A percentile compares a stretch with the other conserved stretches of the same genome.
These are phyloP conservation scores for Aureobasidium leucospermi DNA, from an alignment of 2,329 filamentous ascomycete species.

Conservation along the genomic window DNA sequence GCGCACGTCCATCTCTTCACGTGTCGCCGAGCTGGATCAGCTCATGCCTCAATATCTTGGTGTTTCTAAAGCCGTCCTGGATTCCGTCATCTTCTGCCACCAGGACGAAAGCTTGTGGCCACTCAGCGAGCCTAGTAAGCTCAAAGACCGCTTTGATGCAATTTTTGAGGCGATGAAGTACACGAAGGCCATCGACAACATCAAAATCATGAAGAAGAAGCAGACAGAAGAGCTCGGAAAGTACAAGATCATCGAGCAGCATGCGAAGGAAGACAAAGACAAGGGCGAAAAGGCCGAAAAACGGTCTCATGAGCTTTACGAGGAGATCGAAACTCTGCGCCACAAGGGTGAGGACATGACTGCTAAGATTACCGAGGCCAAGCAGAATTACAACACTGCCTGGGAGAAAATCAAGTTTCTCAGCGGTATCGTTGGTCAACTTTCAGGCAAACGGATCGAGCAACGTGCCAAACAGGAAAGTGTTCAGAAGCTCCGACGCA, in stretches of 20 bases:
- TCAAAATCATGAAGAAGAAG: slow-evolving; percentile 78
- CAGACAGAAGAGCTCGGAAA: slow-evolving; percentile 68
- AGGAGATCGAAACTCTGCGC: slow-evolving; percentile 26
- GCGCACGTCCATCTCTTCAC: slow-evolving; percentile 68
- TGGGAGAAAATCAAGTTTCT: slow-evolving; percentile 68
- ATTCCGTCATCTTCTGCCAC: slow-evolving; percentile 96
- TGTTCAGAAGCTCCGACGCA: slow-evolving; percentile 60
- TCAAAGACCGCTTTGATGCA: slow-evolving; percentile 95
- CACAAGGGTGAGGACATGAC: slow-evolving; percentile 23
- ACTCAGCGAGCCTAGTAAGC: slow-evolving; percentile 72
- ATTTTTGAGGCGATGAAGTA: slow-evolving; percentile 98
- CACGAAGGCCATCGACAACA: slow-evolving; percentile 92
- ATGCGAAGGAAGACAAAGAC: slow-evolving; percentile 78
- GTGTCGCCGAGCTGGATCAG: slow-evolving; percentile 72
- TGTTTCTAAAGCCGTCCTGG: slow-evolving; percentile 81
- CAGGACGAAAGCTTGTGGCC: slow-evolving; percentile 98
- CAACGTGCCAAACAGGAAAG: slow-evolving; percentile 62
- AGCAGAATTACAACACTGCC: slow-evolving; percentile 54
- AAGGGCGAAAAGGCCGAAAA: slow-evolving; percentile 67
- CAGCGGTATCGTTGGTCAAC: slow-evolving; percentile 63
- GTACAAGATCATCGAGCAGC: slow-evolving; percentile 65
- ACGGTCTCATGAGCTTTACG: slow-evolving; percentile 55
- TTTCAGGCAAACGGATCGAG: slow-evolving; percentile 70
- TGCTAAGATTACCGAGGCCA: slow-evolving; percentile 27
- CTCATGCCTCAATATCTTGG: slow-evolving; percentile 81